A percentile compares a stretch with the other conserved stretches of the same genome.
These are phyloP conservation scores for Naganishia randhawae DNA, from an alignment of 768 basidiomycete genomes.

Conservation along the genomic window DNA sequence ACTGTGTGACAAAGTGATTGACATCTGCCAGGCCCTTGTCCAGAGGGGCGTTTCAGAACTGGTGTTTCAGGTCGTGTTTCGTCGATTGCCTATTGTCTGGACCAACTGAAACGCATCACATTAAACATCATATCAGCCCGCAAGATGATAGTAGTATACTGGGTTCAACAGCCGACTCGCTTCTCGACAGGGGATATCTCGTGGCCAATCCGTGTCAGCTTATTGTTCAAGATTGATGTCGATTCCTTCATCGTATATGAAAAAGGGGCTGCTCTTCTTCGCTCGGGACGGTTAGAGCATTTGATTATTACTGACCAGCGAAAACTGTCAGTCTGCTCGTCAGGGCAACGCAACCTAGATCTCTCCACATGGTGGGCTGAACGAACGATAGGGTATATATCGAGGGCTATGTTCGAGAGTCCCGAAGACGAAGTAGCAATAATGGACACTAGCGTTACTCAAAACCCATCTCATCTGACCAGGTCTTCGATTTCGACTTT, in stretches of 20 bases:
- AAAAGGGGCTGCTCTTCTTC: no score
- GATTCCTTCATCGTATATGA: no score
- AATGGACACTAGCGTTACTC: no score
- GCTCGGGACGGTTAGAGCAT: no score
- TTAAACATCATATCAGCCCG: not conserved
- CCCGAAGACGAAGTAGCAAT: no score
- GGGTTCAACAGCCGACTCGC: not conserved
- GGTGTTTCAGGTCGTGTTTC: not conserved
- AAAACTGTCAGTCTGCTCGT: not conserved
- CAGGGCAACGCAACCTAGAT: not conserved
- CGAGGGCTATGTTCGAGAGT: no score
- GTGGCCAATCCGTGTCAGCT: not conserved
- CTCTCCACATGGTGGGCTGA: not conserved
- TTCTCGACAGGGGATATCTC: not conserved
- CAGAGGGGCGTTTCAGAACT: not conserved
- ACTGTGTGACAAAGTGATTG: not conserved
- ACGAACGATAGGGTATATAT: not conserved
- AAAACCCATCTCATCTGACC: no score
- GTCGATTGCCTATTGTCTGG: not conserved
- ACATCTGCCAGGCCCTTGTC: not conserved
- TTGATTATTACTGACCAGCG: not conserved
- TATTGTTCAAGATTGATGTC: not conserved
- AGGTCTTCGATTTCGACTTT: no score
- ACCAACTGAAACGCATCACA: slow-evolving; percentile 1
- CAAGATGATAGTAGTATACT: not conserved